A percentile compares a stretch with the other conserved stretches of the same genome.
phyloP scores from a whole-genome alignment of 208 protist genomes.

The Leishmania lainsoni region DNA sequence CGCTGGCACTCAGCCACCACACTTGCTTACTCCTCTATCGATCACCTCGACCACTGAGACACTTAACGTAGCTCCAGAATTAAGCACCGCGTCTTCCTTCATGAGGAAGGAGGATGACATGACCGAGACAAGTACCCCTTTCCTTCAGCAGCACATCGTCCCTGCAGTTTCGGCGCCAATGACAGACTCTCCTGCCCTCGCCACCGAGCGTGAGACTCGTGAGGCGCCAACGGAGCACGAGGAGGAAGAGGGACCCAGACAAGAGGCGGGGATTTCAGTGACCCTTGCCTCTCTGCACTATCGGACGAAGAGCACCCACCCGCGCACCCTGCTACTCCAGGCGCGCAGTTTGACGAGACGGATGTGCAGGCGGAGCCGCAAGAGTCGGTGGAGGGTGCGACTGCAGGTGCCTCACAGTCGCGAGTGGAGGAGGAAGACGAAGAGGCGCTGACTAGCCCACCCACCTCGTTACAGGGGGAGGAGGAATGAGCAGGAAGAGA shows the following conservation, averaged over 20 bases:
- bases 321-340: not conserved
- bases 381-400: not conserved
- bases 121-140: not conserved
- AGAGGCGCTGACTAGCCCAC: not conserved
- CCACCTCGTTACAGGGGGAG: not conserved
- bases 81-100: not conserved
- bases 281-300: not conserved
- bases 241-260: not conserved
- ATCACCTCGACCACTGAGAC: not conserved
- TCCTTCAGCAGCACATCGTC: not conserved
- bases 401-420: not conserved
- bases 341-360: not conserved
- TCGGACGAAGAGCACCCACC: not conserved
- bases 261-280: not conserved
- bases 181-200: not conserved
- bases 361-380: not conserved
- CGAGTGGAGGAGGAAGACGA: not conserved
- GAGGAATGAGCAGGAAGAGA: not conserved
- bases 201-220: not conserved
- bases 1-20: not conserved
- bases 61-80: not conserved
- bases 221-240: conserved; percentile 1
- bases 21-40: conserved; percentile 10
- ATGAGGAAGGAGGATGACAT: not conserved
- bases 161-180: not conserved